Evolutionary conservation across 2,329 filamentous ascomycete genomes (phyloP), one percentile per base, ranked within the genome.

Genomic region (Trichoderma sp.): DNA sequence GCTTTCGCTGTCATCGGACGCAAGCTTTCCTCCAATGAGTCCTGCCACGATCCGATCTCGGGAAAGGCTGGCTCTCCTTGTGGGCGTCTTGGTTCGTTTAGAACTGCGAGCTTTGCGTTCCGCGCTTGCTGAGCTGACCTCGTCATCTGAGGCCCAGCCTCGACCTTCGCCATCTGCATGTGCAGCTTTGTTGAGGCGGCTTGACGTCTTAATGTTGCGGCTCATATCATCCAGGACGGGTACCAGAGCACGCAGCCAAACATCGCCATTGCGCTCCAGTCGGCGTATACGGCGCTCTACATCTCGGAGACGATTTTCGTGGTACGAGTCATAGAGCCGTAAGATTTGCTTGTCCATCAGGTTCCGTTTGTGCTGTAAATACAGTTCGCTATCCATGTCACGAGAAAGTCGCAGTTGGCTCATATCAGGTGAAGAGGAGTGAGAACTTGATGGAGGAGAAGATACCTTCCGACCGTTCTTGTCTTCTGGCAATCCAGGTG

Each of bases 201-300:
- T 30, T 6, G 50, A 70, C 4, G 57, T 20, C 59, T 74, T 78
- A 26, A 85, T 76, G 6, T 78, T 79, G 26, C 79, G 77, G 74
- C 83, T 82, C 36, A 87, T 78, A 36, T 81, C 83, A 43, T 85
- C 81, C 50, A 87, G 77, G 4, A 87, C 79, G 4, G 84, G 83
- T 2, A 83, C 78, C 30, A 87, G 76, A 3, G 84, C 82, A 15
- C 81, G 79, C 55, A 84, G 76, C 82, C 84, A 84, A 3, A 83
- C 77, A 50, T 87, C 84, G 53, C 84, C 82, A 63, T 85, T 84
- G 17, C 80, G 79, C 77, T 88, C 85, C 2, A 87, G 79, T 17
- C 80, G 79, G 7, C 82, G 81, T 13, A 87, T 76, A 1, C 85
- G 82, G 12, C 80, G 80, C 73, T 86, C 85, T 77, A 87, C 83